Evolutionary conservation across 352 stramenopile species (phyloP), one percentile per base, ranked within the genome.

Genomic region (Phytophthora multivora): DNA sequence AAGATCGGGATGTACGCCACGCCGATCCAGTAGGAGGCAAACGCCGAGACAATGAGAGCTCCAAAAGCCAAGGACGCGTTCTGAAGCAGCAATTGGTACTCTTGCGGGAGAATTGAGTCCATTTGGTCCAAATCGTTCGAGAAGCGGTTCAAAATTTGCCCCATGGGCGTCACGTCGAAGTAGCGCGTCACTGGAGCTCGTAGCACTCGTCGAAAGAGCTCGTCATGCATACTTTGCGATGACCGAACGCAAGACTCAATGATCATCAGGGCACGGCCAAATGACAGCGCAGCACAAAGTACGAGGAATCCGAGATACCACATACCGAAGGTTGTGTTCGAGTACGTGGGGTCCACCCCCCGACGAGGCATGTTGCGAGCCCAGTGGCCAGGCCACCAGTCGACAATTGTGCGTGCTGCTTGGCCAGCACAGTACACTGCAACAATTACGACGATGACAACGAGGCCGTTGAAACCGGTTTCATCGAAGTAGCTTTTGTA

Each of bases 1-100:
- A 86, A 35, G 4, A 90, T 59, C 4, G 81, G 91, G 9, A 91
- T 66, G n/a, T 89, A 83, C 26, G 79, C 63, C 10, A 89, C n/a
- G 0, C 54, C 64, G 42, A 90, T 72, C 58, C 59, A 77, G 33
- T 70, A 70, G 0, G 64, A 80, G 11, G 73, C 66, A n/a, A 72
- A 63, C 0, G 61, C 74, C 13, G 65, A 82, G 5, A 88, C 73
- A 0, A 78, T 53, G 2, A 84, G 52, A 2, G 54, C 60, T 10
- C 70, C 74, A 3, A 79, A 18, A 31, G 66, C 60, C 40, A 83
- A 55, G 0, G 68, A 63, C 9, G 66, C 31, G 9, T 62, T 67
- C 47, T 83, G 68, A 49, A 80, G 59, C 0, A 85, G 53, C 13
- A 76, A 51, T 26, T 83, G 66, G 59, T 79, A 80, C 41, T 77